Evolutionary conservation across 164 flowering plant species (phyloP), one percentile per base, ranked within the genome.

Genomic region (Macadamia integrifolia): DNA sequence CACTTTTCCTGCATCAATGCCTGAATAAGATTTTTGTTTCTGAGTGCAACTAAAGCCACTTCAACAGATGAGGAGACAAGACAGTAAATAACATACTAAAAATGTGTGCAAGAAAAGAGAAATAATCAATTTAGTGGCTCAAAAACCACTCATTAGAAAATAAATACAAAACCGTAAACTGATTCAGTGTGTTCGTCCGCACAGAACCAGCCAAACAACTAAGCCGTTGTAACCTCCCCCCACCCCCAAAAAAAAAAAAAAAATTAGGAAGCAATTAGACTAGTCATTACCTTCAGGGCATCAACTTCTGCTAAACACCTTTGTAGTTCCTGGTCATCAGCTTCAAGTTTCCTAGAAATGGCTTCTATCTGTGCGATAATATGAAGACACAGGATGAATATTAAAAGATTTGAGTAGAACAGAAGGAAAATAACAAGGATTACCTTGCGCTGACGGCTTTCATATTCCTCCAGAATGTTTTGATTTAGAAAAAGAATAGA

Each of bases 401-500:
- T 61, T 15, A 67, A 17, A 69, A n/a, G 52, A 32, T 32, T 23
- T 2, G 49, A 52, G 44, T n/a, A 67, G 9, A 6, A 58, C 9
- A 64, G 32, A 35, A 60, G 28, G n/a, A 8, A 56, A 48, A 64
- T 6, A 17, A 15, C 9, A 42, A 58, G 60, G n/a, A 9, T 59
- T 79, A 88, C 94, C 85, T 85, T 79, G 13, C 60, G 72, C 69
- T 77, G 87, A 52, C 98, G 93, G 50, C 70, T 76, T 77, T 92
- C 99, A 81, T 94, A 92, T 74, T 94, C 96, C 60, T 83, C 85
- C 60, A 94, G 49, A 67, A 94, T 76, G 66, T 90, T 92, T 46
- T 85, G 80, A 69, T 94, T 94, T 28, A 94, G 83, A 43, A 83
- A 90, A 64, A 88, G 81, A 69, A 89, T 86, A 29, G 97, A 90